Base-by-base conservation (phyloP, 2,329 filamentous ascomycete genomes). In the Colletotrichum truncatum region DNA sequence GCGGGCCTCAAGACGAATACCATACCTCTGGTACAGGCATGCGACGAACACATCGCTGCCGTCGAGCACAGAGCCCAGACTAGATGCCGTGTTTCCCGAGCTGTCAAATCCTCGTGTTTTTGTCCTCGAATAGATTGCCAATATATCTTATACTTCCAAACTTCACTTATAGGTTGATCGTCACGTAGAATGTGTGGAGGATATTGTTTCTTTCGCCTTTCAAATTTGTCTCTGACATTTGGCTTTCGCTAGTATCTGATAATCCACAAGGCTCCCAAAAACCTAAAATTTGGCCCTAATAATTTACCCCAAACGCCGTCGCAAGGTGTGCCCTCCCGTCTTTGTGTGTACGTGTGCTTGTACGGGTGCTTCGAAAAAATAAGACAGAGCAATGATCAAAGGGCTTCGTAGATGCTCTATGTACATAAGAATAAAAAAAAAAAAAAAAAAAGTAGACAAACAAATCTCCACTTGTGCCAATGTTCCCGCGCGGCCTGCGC, bases 401-500 rank as follows among this genome's bases (percentile, higher is more conserved):
- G 11, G 9, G 10, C 7, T 30, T 55, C 41, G 43, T 18, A 23
- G 32, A 26, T 12, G 52, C 52, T 55, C 52, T 55, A 55, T 55
- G 16, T 55, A 55, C 52, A 39, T 8, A 4, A 55, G 16, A 32
- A 5, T 41, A 18, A 21, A 45, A 11, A 48, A 48, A 48, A n/a
- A n/a, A n/a, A n/a, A n/a, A n/a, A n/a, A n/a, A n/a, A n/a, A n/a
- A n/a, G n/a, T n/a, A n/a, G n/a, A n/a, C n/a, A n/a, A 26, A 16
- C 16, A 18, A 46, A 14, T 9, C 25, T 26, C 23, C 16, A 7
- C 23, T 18, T 9, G 18, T 45, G n/a, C 6, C 38, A 14, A 41
- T 45, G 16, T 43, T 41, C 52, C 38, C 52, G 36, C 39, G 39
- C 54, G 54, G 21, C 41, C 54, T 46, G 48, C 48, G 57, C 36